These are phyloP conservation scores for Aspergillus pseudoviridinutans DNA, from an alignment of 2,329 filamentous ascomycete species.

Conservation along the genomic window DNA sequence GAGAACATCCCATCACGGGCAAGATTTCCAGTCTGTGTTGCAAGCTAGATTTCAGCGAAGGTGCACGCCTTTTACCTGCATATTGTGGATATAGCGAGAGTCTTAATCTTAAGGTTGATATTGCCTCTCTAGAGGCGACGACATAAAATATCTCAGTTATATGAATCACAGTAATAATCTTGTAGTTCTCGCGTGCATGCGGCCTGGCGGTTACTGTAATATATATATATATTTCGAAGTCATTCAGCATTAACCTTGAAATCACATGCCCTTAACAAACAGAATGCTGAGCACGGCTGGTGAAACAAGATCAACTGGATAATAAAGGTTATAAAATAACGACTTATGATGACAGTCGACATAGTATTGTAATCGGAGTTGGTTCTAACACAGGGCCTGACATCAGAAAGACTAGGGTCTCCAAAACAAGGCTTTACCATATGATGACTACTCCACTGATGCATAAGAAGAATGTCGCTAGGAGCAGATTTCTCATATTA, in stretches of 20 bases:
- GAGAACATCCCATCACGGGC: not conserved
- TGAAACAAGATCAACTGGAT: not conserved
- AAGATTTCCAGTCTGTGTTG: not conserved
- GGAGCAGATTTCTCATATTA: not conserved
- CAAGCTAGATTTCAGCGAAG: not conserved
- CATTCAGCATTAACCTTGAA: not conserved
- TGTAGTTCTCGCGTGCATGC: not conserved
- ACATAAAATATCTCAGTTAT: not conserved
- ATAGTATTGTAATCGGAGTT: not conserved
- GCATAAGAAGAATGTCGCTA: not conserved
- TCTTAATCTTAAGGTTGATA: not conserved
- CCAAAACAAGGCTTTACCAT: not conserved
- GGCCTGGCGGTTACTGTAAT: not conserved
- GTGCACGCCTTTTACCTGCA: not conserved
- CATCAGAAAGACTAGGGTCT: not conserved
- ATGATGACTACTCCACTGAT: not conserved
- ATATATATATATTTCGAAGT: not conserved
- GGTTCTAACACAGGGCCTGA: not conserved
- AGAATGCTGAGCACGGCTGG: too few relatives aligned
- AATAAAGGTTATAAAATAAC: not conserved
- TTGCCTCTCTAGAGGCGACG: not conserved
- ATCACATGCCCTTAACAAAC: not conserved
- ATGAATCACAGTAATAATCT: not conserved
- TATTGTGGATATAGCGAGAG: not conserved
- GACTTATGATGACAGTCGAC: not conserved